Percentiles rank a stretch among this genome's conserved stretches.
Evolutionary conservation across 2,329 filamentous ascomycete species (phyloP).

Genomic region (Xylaria multiplex): DNA sequence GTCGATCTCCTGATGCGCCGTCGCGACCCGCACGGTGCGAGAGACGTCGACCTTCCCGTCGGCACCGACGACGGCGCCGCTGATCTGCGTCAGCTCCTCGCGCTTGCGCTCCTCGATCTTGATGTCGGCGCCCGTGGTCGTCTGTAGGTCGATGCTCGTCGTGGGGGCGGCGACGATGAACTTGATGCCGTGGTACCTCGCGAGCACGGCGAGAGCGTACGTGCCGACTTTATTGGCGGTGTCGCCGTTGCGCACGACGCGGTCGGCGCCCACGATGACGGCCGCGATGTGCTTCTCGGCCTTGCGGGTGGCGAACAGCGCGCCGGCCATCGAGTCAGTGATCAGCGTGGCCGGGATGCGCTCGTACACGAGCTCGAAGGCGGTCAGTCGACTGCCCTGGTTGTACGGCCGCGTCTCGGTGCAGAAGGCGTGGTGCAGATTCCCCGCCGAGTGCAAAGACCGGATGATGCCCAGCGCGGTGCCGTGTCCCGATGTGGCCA

Average conservation of each 20-base stretch:
- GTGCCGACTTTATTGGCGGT: conserved; percentile 99
- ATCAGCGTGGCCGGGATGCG: conserved; percentile 89
- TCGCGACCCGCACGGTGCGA: conserved; percentile 77
- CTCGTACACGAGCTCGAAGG: conserved; percentile 96
- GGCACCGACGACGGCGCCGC: conserved; percentile 74
- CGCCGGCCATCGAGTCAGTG: conserved; percentile 95
- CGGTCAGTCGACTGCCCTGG: conserved; percentile 92
- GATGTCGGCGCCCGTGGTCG: conserved; percentile 80
- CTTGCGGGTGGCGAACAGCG: conserved; percentile 75
- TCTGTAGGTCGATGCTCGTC: conserved; percentile 90
- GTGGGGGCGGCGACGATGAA: conserved; percentile 95
- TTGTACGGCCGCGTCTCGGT: conserved; percentile 98
- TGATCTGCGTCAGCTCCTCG: conserved; percentile 85
- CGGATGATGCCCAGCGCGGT: conserved; percentile 95
- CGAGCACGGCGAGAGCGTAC: conserved; percentile 90
- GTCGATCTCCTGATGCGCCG: conserved; percentile 78
- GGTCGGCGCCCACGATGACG: conserved; percentile 93
- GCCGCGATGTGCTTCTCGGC: conserved; percentile 76
- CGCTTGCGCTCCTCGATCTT: conserved; percentile 87
- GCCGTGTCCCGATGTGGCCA: conserved; percentile 97
- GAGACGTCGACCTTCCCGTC: conserved; percentile 72
- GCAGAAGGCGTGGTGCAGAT: conserved; percentile 87
- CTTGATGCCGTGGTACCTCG: conserved; percentile 86
- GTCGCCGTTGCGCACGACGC: conserved; percentile 95
- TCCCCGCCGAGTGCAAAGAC: conserved; percentile 72